Base-by-base conservation (phyloP, 805 yeast species). In the Candida silvicultrix region DNA sequence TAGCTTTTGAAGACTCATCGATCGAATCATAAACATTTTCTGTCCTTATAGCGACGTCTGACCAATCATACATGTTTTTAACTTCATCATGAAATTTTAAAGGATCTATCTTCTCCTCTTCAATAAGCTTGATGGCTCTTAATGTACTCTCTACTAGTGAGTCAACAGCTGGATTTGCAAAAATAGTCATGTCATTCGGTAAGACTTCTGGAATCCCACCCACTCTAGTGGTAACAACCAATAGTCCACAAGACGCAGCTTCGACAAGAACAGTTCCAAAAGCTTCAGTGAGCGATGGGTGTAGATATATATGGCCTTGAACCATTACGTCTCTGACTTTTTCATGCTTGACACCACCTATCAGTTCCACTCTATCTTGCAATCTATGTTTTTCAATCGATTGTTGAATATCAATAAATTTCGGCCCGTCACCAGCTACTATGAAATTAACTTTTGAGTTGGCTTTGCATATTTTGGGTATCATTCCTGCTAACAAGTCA, bases 151-250 rank as follows among this genome's bases (percentile, higher is more conserved):
- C 76, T 1, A 85, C 88, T 38, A 94, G 65, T 2, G 94, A 81
- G 47, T 86, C 87, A 43, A 87, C 97, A 4, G 92, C 86, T 0
- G 97, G 95, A 15, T 81, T 75, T 0, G 98, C 90, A 64, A 86
- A 94, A 1, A 85, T 84, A 1, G 96, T 89, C 98, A 94, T 94
- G 57, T 89, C 86, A 21, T 75, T 74, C 0, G 99, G 99, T 35
- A 94, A 66, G 4, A 94, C 98, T 60, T 94, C 99, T 0, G 97
- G 97, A 36, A 94, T 90, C 5, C 99, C 99, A 12, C 99, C 99
- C 0, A 94, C 99, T 47, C 81, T 80, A 0, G 99, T 94, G 0
- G 97, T 89, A 0, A 94, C 99, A 2, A 94, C 96, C 18, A 87
- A 72, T 34, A 94, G 64, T 0, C 97, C 97, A 69, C 98, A 94